Percentiles rank a stretch among this genome's conserved stretches.
These are phyloP conservation scores for Camelina hispida DNA, from an alignment of 345 rosid genomes.

Conservation along the genomic window DNA sequence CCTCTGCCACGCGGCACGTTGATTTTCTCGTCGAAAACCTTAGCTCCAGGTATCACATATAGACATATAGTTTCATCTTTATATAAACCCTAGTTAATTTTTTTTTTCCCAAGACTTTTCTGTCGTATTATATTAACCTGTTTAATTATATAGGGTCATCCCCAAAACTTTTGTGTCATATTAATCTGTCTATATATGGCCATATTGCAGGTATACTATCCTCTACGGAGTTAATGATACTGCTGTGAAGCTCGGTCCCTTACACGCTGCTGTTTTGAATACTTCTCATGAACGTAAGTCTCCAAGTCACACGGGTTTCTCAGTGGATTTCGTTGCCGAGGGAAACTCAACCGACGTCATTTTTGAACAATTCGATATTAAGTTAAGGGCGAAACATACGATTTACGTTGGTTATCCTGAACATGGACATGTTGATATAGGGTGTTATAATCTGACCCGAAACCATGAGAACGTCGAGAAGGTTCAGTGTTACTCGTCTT, in stretches of 20 bases:
- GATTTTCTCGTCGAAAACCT: slow-evolving; percentile 29
- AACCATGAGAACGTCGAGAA: slow-evolving; percentile 25
- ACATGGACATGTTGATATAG: slow-evolving; percentile 13
- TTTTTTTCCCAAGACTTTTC: too few species aligned
- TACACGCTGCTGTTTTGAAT: slow-evolving; percentile 18
- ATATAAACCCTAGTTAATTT: too few species aligned
- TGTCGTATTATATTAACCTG: too few species aligned
- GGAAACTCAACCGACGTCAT: not conserved
- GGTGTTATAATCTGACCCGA: slow-evolving; percentile 15
- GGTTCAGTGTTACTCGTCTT: slow-evolving; percentile 19
- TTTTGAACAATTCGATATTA: not conserved
- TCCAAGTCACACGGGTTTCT: slow-evolving; percentile 16
- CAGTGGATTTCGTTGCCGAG: slow-evolving; percentile 20
- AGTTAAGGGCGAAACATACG: slow-evolving; percentile 12
- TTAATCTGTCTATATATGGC: too few species aligned
- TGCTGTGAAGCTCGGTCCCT: slow-evolving; percentile 13
- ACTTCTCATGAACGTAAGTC: not conserved
- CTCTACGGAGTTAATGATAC: slow-evolving; percentile 16
- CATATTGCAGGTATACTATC: slow-evolving; percentile 3
- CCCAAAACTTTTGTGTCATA: too few species aligned
- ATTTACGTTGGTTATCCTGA: too few species aligned
- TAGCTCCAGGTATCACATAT: not conserved
- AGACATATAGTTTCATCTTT: too few species aligned
- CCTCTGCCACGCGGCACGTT: slow-evolving; percentile 8
- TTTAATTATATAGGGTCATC: too few species aligned